Evolutionary conservation across 805 yeast species (phyloP).

Genomic region (Ogataea paradorogensis): DNA sequence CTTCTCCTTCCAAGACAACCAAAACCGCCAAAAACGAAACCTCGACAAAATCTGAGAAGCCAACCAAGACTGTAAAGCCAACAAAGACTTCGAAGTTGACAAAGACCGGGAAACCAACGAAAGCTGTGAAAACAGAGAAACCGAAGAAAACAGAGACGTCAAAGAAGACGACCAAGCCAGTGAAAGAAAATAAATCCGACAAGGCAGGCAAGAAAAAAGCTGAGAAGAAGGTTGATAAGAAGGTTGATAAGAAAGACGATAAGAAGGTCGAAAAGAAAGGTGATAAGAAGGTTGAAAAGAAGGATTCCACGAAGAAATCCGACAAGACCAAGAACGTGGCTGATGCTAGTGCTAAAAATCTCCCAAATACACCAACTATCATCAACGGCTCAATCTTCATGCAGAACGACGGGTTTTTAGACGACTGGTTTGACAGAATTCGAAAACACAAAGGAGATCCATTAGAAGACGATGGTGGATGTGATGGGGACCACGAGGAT

Average conservation of each 20-base stretch:
- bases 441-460: too few relatives aligned
- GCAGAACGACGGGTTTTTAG: too few relatives aligned
- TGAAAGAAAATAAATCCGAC: background rate
- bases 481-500: too few relatives aligned
- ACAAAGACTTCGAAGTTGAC: background rate
- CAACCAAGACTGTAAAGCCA: background rate
- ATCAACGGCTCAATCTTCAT: too few relatives aligned
- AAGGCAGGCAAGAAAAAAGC: slow-evolving; percentile 1
- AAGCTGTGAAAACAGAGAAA: background rate
- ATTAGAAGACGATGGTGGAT: too few relatives aligned
- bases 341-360: too few relatives aligned
- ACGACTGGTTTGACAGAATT: too few relatives aligned
- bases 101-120: background rate
- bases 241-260: slow-evolving; percentile 2
- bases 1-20: background rate
- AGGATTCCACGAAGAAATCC: too few relatives aligned
- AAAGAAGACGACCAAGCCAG: background rate
- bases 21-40: background rate
- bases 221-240: slow-evolving; percentile 2
- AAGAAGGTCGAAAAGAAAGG: too few relatives aligned
- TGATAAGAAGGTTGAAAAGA: too few relatives aligned
- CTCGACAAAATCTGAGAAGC: background rate
- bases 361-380: too few relatives aligned
- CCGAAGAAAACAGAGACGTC: background rate
- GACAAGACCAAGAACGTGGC: too few relatives aligned